phyloP scores from a whole-genome alignment of 2,329 filamentous ascomycete genomes.

The Corniculantispora saksenae region DNA sequence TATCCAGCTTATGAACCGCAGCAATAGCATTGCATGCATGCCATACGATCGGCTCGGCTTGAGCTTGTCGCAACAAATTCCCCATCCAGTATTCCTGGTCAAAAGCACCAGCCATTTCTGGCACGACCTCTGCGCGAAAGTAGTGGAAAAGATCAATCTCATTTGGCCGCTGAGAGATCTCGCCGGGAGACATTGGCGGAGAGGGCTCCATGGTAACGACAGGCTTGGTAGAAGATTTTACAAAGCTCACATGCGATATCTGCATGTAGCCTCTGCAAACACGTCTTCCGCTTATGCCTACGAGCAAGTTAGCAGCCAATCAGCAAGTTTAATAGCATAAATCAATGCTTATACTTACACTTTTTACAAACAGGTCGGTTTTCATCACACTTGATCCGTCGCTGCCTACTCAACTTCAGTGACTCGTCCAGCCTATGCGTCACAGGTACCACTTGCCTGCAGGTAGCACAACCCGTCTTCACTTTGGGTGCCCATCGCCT shows the following conservation, averaged over 20 bases:
- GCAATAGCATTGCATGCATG: not conserved
- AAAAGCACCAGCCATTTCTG: not conserved
- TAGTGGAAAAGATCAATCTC: not conserved
- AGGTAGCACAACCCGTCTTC: not conserved
- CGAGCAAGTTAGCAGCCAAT: not conserved
- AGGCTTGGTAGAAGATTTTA: not conserved
- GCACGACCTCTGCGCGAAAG: not conserved
- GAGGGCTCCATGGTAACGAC: not conserved
- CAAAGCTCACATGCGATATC: not conserved
- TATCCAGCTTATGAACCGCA: not conserved
- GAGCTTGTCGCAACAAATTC: not conserved
- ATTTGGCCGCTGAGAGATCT: not conserved
- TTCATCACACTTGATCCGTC: not conserved
- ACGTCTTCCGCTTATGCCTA: not conserved
- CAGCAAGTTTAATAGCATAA: not conserved
- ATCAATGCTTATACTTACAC: not conserved
- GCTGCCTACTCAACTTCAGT: not conserved
- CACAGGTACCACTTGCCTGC: not conserved
- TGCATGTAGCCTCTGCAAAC: not conserved
- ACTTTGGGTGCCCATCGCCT: not conserved
- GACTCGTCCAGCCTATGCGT: not conserved
- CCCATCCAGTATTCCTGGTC: not conserved
- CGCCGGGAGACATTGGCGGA: not conserved
- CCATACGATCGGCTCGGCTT: not conserved
- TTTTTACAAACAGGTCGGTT: not conserved